Conservation (phyloP, 345 rosid species). For the Aquilaria sinensis region DNA sequence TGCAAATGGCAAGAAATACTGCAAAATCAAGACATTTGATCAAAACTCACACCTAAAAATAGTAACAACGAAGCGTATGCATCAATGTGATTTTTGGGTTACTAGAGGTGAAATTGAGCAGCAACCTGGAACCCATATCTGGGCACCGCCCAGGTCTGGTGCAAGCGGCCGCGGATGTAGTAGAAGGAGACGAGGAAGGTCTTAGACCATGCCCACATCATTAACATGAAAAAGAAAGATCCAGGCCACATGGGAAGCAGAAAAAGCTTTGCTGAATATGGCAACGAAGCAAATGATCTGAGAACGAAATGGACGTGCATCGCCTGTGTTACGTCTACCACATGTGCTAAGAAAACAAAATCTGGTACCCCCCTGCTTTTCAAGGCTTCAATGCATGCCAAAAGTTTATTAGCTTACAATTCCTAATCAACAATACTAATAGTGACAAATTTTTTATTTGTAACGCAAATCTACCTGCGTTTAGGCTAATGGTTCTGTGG, state of each 20-base stretch:
- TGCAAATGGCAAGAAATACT: slow-evolving; percentile 98
- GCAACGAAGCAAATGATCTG: slow-evolving; percentile 53
- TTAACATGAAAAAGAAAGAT: slow-evolving; percentile 35
- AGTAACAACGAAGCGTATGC: not conserved
- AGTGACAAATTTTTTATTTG: not conserved
- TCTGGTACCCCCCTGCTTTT: slow-evolving; percentile 51
- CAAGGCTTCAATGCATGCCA: slow-evolving; percentile 24
- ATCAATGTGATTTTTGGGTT: not conserved
- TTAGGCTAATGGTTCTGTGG: slow-evolving; percentile 42
- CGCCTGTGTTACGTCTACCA: slow-evolving; percentile 56
- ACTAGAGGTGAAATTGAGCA: not conserved
- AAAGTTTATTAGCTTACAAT: not conserved
- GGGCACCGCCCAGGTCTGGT: slow-evolving; percentile 85
- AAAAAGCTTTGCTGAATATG: slow-evolving; percentile 38
- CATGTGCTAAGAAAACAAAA: slow-evolving; percentile 95
- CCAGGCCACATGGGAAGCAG: slow-evolving; percentile 44
- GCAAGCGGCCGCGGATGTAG: slow-evolving; percentile 53
- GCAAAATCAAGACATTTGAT: slow-evolving; percentile 12
- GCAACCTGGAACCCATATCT: slow-evolving; percentile 83
- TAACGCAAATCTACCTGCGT: slow-evolving; percentile 34
- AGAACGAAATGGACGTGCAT: slow-evolving; percentile 65
- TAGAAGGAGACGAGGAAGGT: slow-evolving; percentile 53
- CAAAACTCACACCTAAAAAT: too few relatives aligned
- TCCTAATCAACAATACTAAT: not conserved
- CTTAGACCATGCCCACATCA: slow-evolving; percentile 81